Evolutionary conservation across 108 stramenopile genomes (phyloP), one percentile per base, ranked within the genome.

Genomic region (Fragilaria crotonensis): DNA sequence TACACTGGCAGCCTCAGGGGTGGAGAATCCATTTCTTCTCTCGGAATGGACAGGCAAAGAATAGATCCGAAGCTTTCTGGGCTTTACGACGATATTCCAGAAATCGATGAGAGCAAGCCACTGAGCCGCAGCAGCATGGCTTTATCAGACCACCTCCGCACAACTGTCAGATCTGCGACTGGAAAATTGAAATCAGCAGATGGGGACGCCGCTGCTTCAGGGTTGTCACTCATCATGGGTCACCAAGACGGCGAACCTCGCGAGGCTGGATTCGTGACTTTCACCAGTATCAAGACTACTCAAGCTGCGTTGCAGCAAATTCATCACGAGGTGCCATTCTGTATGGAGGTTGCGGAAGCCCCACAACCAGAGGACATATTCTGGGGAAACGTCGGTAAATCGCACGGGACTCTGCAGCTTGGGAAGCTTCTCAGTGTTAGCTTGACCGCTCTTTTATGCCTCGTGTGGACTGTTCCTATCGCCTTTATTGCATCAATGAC

Each of bases 401-500:
- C 74, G 1, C 67, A 76, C 48, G 46, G 71, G 30, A 62, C 60
- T 19, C 49, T 75, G 11, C 81, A 81, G 36, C 5, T 76, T 44
- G 81, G 81, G 5, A 65, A 73, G 49, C 62, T 83, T 0, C 25
- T 81, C 9, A 73, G 76, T 36, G 48, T 70, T 26, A 53, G 48
- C 26, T 47, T 73, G 1, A 83, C 85, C 0, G 66, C 46, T 1
- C 21, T 54, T 11, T 55, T 83, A 0, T 81, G 81, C 45, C 52
- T 87, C 44, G 70, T 79, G 46, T 87, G 79, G 81, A 83, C 85
- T 0, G 71, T 87, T 31, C 81, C 81, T 0, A 76, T 83, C 47
- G 54, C 65, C 25, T 71, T 81, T 47, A 61, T 87, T 19, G 57
- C 79, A 1, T 65, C 85, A 21, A 30, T 83, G n/a, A 58, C 77